A percentile compares a stretch with the other conserved stretches of the same genome.
Evolutionary conservation across 148 eudicot species (phyloP).

Genomic region (Arctostaphylos glauca): DNA sequence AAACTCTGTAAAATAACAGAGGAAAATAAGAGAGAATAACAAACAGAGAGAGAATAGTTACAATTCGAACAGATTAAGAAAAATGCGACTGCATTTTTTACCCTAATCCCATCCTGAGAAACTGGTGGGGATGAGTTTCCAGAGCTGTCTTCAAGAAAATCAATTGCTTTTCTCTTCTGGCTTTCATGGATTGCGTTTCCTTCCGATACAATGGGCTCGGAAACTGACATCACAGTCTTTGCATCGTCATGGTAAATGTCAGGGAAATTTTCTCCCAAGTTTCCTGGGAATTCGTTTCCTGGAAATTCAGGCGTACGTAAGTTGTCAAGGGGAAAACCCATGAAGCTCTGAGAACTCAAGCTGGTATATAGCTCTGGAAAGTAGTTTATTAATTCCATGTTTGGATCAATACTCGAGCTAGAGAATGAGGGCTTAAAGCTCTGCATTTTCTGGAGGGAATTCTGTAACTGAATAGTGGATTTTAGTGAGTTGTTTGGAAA

Average conservation of each 20-base stretch:
- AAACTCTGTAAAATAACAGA: slow-evolving; percentile 31
- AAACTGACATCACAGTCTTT: slow-evolving; percentile 18
- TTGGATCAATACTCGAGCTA: slow-evolving; percentile 42
- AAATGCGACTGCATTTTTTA: slow-evolving; percentile 39
- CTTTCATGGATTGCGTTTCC: slow-evolving; percentile 21
- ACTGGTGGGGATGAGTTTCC: slow-evolving; percentile 45
- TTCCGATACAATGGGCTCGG: slow-evolving; percentile 10
- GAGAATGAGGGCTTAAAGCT: slow-evolving; percentile 25
- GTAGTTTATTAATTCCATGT: slow-evolving; percentile 41
- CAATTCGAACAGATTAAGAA: background rate
- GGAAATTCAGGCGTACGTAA: slow-evolving; percentile 25
- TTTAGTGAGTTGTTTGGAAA: slow-evolving; percentile 2
- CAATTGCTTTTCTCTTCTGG: slow-evolving; percentile 53
- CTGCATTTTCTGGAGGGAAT: slow-evolving; percentile 24
- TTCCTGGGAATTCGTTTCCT: slow-evolving; percentile 27
- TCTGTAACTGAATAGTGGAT: slow-evolving; percentile 35
- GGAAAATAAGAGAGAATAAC: background rate
- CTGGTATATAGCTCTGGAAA: slow-evolving; percentile 32
- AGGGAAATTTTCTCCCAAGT: slow-evolving; percentile 26
- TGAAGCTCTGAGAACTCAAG: slow-evolving; percentile 30
- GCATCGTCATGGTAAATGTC: slow-evolving; percentile 11
- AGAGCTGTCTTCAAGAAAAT: slow-evolving; percentile 41
- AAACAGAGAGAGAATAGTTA: background rate
- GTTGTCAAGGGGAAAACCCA: slow-evolving; percentile 43
- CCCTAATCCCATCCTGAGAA: slow-evolving; percentile 33